Conservation (phyloP, 139 green algal species). For the Coccomyxa sp. region DNA sequence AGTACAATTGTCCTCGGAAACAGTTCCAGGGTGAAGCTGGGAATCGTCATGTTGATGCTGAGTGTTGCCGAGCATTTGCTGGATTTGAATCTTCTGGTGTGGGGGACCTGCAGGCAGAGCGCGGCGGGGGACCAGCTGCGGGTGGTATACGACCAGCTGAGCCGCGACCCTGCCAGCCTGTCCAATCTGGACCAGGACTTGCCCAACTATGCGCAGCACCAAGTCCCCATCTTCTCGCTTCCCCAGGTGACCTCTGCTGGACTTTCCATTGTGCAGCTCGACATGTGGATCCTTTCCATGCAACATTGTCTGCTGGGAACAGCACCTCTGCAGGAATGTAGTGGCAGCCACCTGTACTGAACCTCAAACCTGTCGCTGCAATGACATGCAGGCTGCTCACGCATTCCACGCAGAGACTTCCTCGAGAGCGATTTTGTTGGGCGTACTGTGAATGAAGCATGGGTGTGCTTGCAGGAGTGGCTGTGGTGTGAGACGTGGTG, state of each 20-base stretch:
- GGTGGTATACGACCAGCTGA: conserved; percentile 92
- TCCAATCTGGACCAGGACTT: conserved; percentile 98
- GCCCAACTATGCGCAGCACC: conserved; percentile 97
- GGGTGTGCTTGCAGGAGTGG: conserved; percentile 72
- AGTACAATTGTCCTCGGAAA: not conserved
- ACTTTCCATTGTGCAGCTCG: not conserved
- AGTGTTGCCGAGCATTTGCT: not conserved
- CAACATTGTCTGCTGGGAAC: not conserved
- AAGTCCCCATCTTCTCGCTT: conserved; percentile 89
- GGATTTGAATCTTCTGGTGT: not conserved
- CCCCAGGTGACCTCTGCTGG: conserved; percentile 41
- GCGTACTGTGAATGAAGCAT: too few species aligned
- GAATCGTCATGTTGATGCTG: not conserved
- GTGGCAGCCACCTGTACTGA: not conserved
- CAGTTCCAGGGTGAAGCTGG: not conserved
- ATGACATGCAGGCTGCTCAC: not conserved
- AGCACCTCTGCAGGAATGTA: not conserved
- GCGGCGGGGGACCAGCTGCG: conserved; percentile 78
- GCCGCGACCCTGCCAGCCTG: conserved; percentile 91
- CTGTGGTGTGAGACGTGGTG: conserved; percentile 99
- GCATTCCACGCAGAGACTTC: not conserved
- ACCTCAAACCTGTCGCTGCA: not conserved
- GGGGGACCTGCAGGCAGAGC: conserved; percentile 35
- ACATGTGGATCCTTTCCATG: not conserved
- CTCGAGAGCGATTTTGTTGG: too few species aligned